Conservation (phyloP, 148 eudicot genomes). For the Fagopyrum tataricum region DNA sequence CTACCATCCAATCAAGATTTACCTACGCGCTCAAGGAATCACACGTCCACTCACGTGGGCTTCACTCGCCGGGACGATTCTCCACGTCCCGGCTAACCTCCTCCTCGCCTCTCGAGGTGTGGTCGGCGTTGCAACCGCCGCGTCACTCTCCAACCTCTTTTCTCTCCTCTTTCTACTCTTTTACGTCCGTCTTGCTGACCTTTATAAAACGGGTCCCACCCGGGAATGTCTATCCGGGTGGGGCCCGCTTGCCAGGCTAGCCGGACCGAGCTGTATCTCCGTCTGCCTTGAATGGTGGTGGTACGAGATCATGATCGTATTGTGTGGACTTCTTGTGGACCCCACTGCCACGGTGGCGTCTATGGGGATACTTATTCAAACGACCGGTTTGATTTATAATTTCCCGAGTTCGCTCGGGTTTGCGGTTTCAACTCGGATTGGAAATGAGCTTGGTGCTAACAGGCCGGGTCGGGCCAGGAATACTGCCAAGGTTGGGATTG, state of each 20-base stretch:
- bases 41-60: constrained; percentile 64
- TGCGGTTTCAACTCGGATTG: constrained; percentile 61
- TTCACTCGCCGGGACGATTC: constrained; percentile 41
- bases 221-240: constrained; percentile 53
- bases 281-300: constrained; percentile 95
- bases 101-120: constrained; percentile 28
- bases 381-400: constrained; percentile 59
- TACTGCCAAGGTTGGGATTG: constrained; percentile 33
- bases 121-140: constrained; percentile 63
- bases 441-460: constrained; percentile 58
- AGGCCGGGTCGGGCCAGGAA: constrained; percentile 42
- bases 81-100: constrained; percentile 43
- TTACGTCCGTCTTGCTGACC: constrained; percentile 43
- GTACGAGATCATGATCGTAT: constrained; percentile 80
- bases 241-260: constrained; percentile 49
- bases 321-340: constrained; percentile 49
- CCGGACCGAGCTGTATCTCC: constrained; percentile 76
- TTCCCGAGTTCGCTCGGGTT: constrained; percentile 68
- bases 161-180: constrained; percentile 29
- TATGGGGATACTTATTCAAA: constrained; percentile 73
- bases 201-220: constrained; percentile 49
- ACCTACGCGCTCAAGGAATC: constrained; percentile 45
- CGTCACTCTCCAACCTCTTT: constrained; percentile 50
- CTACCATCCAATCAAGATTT: constrained; percentile 34
- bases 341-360: constrained; percentile 63